These are phyloP conservation scores for Ophiocordyceps sinensis DNA, from an alignment of 2,329 filamentous ascomycete genomes.

Conservation along the genomic window DNA sequence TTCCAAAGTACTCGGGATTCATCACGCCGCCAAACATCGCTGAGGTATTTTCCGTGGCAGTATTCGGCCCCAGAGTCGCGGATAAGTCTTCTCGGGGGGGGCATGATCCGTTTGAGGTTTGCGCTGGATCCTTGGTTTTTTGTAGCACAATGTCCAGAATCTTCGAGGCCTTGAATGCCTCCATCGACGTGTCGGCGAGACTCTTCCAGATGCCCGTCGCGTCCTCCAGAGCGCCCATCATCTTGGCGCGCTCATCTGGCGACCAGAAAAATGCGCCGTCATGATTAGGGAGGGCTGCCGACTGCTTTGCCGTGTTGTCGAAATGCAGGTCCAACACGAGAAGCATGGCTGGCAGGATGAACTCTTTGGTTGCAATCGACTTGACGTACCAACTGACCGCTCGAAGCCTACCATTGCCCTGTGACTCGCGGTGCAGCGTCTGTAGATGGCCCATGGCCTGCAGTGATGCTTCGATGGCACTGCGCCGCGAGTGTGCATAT, in stretches of 20 bases:
- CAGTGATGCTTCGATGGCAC: conserved; percentile 76
- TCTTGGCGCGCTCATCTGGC: conserved; percentile 49
- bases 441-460: conserved; percentile 65
- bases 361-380: conserved; percentile 70
- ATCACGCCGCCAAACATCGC: conserved; percentile 11
- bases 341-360: conserved; percentile 73
- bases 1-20: conserved; percentile 11
- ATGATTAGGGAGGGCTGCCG: conserved; percentile 22
- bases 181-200: conserved; percentile 64
- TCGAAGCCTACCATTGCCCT: conserved; percentile 55
- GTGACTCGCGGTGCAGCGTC: conserved; percentile 60
- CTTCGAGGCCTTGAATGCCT: conserved; percentile 75
- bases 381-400: conserved; percentile 67
- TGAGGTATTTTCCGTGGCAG: conserved; percentile 22
- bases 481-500: conserved; percentile 71
- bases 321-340: conserved; percentile 72
- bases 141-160: conserved; percentile 74
- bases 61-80: conserved; percentile 20
- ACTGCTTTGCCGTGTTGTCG: conserved; percentile 34
- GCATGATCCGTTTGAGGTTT: conserved; percentile 3
- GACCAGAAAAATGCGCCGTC: conserved; percentile 42
- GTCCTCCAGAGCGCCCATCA: conserved; percentile 60
- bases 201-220: conserved; percentile 70
- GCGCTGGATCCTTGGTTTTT: conserved; percentile 41
- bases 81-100: conserved; percentile 8